A percentile compares a stretch with the other conserved stretches of the same genome.
These are phyloP conservation scores for Colletotrichum theobromicola DNA, from an alignment of 2,329 filamentous ascomycete genomes.

Conservation along the genomic window DNA sequence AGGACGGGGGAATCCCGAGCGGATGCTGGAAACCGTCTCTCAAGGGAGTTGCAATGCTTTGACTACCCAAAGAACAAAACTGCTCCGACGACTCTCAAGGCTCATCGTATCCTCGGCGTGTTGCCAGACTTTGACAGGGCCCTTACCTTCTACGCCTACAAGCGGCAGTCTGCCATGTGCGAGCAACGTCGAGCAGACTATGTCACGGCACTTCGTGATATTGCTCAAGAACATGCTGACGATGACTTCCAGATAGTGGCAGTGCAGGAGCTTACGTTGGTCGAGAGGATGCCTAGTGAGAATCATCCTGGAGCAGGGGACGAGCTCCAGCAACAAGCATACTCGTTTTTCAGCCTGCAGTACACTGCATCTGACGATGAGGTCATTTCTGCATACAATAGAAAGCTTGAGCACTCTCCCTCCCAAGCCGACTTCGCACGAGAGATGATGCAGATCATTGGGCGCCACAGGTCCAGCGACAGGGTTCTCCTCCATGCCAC, in stretches of 20 bases:
- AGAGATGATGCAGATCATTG: constrained; percentile 26
- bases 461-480: constrained; percentile 17
- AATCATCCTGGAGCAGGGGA: neutral
- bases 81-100: neutral
- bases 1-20: neutral
- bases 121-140: constrained; percentile 18
- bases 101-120: constrained; percentile 15
- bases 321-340: constrained; percentile 16
- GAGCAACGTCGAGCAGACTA: constrained; percentile 10
- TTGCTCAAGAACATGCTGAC: constrained; percentile 9
- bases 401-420: constrained; percentile 24
- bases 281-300: neutral
- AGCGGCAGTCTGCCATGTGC: constrained; percentile 6
- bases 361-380: constrained; percentile 22
- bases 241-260: constrained; percentile 13
- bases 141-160: constrained; percentile 17
- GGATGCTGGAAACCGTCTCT: neutral
- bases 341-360: constrained; percentile 16
- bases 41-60: constrained; percentile 17
- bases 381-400: constrained; percentile 24
- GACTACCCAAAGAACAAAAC: constrained; percentile 12
- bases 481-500: constrained; percentile 1
- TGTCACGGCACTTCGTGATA: constrained; percentile 9
- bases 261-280: constrained; percentile 17
- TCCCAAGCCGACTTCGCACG: constrained; percentile 23